Base-by-base conservation (phyloP, 2,329 filamentous ascomycete species). In the Verticillium dahliae region DNA sequence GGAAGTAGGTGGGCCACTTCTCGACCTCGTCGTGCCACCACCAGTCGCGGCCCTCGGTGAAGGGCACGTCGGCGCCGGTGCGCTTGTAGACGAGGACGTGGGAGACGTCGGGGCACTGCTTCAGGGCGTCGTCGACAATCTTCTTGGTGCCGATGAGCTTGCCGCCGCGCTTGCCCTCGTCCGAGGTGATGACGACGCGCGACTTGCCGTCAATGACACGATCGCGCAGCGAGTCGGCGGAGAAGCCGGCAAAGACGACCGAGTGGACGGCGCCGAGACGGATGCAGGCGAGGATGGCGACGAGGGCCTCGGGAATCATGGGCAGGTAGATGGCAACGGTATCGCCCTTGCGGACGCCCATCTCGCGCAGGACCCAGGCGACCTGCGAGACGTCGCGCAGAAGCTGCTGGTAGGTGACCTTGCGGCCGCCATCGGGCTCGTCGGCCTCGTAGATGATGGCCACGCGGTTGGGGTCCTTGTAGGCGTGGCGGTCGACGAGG, bases 21-120 rank as follows among this genome's bases (percentile, higher is more conserved):
- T 96, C 91, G 61, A 94, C 88, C 84, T 98, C 94, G 80, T 98
- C 95, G 77, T 98, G 92, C 95, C 95, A 99, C 95, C 95, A 99
- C 73, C 86, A 84, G 77, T 99, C 95, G 71, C 95, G 88, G 67
- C 92, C 92, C 68, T 86, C 78, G 59, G 92, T 96, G 90, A 90
- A 94, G 66, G 94, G 93, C 22, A 98, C 88, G 60, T 97, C 92
- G 57, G 92, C 89, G 59, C 94, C 94, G 41, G 95, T 99, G 70
- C 95, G 90, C 85, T 96, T 94, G 84, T 89, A 98, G 61, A 99
- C 95, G 45, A 99, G 83, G 69, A 91, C 91, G 76, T 90, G 87
- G 52, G 82, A 86, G 67, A 99, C 90, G 69, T 91, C 89, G 18
- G 94, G 94, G 78, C 94, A 98, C 78, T 97, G 92, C 83, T 95